Evolutionary conservation across 1,284 basidiomycete genomes (phyloP).

Genomic region (Malassezia yamatoensis): DNA sequence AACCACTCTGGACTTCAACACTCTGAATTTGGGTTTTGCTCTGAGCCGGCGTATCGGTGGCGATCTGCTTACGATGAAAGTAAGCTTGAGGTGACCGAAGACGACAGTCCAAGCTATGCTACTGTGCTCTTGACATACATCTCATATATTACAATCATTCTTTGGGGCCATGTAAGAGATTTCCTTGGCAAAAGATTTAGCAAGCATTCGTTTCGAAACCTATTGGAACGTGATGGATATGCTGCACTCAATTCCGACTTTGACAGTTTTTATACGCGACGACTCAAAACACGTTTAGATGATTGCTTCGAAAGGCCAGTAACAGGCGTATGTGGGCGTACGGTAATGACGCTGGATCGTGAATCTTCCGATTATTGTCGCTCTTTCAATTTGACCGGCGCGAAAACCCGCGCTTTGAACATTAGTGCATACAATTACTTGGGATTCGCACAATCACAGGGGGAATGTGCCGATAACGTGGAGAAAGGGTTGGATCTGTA

Average conservation of each 20-base stretch:
- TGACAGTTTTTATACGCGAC: slow-evolving; percentile 96
- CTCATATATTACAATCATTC: slow-evolving; percentile 53
- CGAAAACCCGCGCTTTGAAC: slow-evolving; percentile 75
- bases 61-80: slow-evolving; percentile 55
- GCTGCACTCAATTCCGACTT: slow-evolving; percentile 96
- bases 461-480: slow-evolving; percentile 85
- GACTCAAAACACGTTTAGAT: slow-evolving; percentile 84
- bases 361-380: slow-evolving; percentile 70
- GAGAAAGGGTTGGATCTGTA: slow-evolving; percentile 52
- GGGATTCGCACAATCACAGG: slow-evolving; percentile 87
- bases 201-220: slow-evolving; percentile 63
- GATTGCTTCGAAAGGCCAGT: slow-evolving; percentile 90
- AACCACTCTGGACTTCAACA: slow-evolving; percentile 50
- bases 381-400: slow-evolving; percentile 68
- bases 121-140: slow-evolving; percentile 84
- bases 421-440: slow-evolving; percentile 99
- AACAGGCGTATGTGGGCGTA: slow-evolving; percentile 89
- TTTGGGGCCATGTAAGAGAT: slow-evolving; percentile 83
- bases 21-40: slow-evolving; percentile 75
- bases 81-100: slow-evolving; percentile 43
- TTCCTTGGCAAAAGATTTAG: slow-evolving; percentile 82
- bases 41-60: slow-evolving; percentile 61
- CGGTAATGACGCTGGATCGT: slow-evolving; percentile 77
- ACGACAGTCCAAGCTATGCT: slow-evolving; percentile 74
- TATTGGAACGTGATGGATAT: slow-evolving; percentile 53